Percentiles rank a stretch among this genome's conserved stretches.
These are phyloP conservation scores for Monosporascus ibericus DNA, from an alignment of 2,329 filamentous ascomycete genomes.

Conservation along the genomic window DNA sequence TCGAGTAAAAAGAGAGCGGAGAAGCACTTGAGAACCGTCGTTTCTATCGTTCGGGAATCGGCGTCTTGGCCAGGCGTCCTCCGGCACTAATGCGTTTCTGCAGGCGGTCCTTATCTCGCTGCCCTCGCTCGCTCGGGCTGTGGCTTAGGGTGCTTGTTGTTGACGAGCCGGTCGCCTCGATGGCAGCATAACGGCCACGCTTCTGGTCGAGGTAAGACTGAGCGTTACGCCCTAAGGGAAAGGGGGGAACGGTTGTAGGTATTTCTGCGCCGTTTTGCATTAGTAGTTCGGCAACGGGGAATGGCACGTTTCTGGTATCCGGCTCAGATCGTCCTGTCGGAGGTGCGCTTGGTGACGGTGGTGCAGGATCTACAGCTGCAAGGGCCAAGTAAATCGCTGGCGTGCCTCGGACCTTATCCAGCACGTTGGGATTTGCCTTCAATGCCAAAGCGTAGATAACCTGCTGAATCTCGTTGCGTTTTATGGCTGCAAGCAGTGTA, in stretches of 20 bases:
- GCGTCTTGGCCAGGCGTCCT: conserved; percentile 61
- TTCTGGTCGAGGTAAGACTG: conserved; percentile 82
- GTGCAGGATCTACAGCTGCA: conserved; percentile 84
- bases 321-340: conserved; percentile 32
- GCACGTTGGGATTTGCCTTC: conserved; percentile 77
- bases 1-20: not conserved
- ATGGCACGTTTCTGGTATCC: conserved; percentile 56
- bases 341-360: conserved; percentile 51
- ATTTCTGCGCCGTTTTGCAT: conserved; percentile 92
- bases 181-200: conserved; percentile 40
- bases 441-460: conserved; percentile 87
- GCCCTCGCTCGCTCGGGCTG: conserved; percentile 39
- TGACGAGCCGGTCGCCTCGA: conserved; percentile 35
- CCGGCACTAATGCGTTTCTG: conserved; percentile 77
- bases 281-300: conserved; percentile 84
- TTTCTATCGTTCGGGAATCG: conserved; percentile 49
- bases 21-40: conserved; percentile 25
- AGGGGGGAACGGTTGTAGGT: conserved; percentile 66
- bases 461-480: conserved; percentile 91
- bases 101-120: conserved; percentile 62
- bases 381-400: conserved; percentile 88
- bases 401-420: conserved; percentile 80
- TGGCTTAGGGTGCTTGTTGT: conserved; percentile 43
- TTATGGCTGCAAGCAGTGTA: conserved; percentile 83
- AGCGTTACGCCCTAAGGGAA: conserved; percentile 76